Percentiles rank a stretch among this genome's conserved stretches.
These are phyloP conservation scores for Rhazya stricta DNA, from an alignment of 257 asterid genomes.

Conservation along the genomic window DNA sequence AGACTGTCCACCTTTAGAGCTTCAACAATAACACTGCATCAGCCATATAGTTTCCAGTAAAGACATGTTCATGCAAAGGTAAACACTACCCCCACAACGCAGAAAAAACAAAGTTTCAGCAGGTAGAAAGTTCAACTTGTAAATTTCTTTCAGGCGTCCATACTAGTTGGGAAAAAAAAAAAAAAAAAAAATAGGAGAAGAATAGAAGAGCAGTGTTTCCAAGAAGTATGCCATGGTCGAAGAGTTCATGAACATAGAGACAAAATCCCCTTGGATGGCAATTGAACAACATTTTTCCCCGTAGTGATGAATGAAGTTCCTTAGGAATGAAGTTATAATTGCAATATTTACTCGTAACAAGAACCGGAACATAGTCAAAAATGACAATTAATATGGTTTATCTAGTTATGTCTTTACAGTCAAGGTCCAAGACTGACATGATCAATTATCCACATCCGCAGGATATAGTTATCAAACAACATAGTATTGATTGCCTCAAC, in stretches of 20 bases:
- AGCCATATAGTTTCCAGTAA: slow-evolving; percentile 24
- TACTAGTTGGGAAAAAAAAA: too few relatives aligned
- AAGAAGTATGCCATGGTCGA: not conserved
- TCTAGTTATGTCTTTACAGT: not conserved
- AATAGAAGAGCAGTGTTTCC: not conserved
- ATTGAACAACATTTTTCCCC: not conserved
- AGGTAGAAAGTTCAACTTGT: not conserved
- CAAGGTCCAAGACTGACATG: not conserved
- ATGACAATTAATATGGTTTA: not conserved
- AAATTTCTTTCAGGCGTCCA: not conserved
- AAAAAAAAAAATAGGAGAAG: not conserved
- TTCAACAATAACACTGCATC: slow-evolving; percentile 90
- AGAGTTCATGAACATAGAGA: not conserved
- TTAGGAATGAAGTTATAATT: not conserved
- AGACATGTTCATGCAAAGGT: not conserved
- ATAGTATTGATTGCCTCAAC: not conserved
- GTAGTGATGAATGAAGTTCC: not conserved
- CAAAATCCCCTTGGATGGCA: not conserved
- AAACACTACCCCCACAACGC: not conserved
- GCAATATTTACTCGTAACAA: not conserved
- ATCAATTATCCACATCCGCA: not conserved
- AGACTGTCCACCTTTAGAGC: slow-evolving; percentile 92
- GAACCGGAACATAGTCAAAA: not conserved
- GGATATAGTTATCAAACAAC: not conserved
- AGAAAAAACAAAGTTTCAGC: not conserved